These are phyloP conservation scores for Puya raimondii DNA, from an alignment of 176 grass and related monocot genomes.

Conservation along the genomic window DNA sequence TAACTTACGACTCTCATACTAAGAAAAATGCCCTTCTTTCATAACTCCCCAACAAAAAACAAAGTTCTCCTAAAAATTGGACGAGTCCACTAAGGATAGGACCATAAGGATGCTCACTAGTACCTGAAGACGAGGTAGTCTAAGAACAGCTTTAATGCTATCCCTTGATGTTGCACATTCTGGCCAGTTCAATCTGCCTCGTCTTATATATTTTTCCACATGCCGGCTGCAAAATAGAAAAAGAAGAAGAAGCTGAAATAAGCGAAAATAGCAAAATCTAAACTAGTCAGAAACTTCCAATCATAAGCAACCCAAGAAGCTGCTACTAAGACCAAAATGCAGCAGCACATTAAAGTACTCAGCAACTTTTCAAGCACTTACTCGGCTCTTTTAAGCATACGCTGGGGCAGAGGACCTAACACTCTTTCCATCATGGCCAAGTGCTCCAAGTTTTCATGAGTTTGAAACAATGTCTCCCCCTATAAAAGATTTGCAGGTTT, in stretches of 20 bases:
- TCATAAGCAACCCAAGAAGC: neutral
- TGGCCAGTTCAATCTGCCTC: constrained; percentile 79
- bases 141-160: constrained; percentile 78
- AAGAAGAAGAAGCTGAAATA: neutral
- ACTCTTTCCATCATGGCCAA: constrained; percentile 49
- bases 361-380: constrained; percentile 2
- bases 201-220: constrained; percentile 68
- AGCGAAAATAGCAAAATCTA: neutral
- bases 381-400: constrained; percentile 33
- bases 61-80: too few relatives aligned
- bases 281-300: neutral
- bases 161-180: constrained; percentile 67
- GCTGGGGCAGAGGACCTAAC: constrained; percentile 24
- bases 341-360: neutral
- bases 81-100: too few relatives aligned
- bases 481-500: constrained; percentile 1
- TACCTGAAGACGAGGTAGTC: constrained; percentile 64
- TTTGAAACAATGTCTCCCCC: constrained; percentile 45
- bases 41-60: too few relatives aligned
- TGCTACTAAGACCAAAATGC: neutral
- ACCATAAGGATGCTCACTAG: neutral
- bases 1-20: too few relatives aligned
- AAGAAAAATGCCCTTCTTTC: too few relatives aligned
- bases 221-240: constrained; percentile 37
- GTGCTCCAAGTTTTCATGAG: constrained; percentile 45